phyloP scores from a whole-genome alignment of 139 green algal species.

The Chlorella ohadii region DNA sequence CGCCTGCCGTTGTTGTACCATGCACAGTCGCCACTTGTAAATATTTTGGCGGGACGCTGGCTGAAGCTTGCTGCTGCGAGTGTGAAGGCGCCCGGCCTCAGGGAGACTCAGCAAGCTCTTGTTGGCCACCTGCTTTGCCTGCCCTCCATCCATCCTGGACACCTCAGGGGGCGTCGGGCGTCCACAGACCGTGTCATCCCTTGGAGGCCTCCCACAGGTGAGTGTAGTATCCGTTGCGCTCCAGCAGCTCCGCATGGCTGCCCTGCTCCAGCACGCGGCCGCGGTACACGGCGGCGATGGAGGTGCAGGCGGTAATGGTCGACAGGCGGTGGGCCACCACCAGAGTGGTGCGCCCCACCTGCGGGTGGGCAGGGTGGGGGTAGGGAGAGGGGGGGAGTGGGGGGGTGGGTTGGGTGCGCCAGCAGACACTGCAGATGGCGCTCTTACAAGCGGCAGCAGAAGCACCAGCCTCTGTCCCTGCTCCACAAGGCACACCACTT shows the following conservation, averaged over 20 bases:
- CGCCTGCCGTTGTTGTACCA: background rate
- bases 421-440: no score
- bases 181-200: background rate
- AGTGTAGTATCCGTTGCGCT: slow-evolving; percentile 13
- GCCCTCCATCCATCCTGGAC: no score
- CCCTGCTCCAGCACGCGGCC: slow-evolving; percentile 59
- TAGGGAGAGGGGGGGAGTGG: background rate
- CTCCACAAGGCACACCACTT: no score
- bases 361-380: background rate
- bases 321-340: slow-evolving; percentile 74
- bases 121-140: no score
- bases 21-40: background rate
- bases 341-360: slow-evolving; percentile 59
- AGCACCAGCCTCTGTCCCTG: no score
- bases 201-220: slow-evolving; percentile 22
- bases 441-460: no score
- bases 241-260: slow-evolving; percentile 55
- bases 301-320: slow-evolving; percentile 73
- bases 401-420: background rate
- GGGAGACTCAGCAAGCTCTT: no score
- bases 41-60: no score
- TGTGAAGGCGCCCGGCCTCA: no score
- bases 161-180: no score
- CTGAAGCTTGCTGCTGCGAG: no score
- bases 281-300: slow-evolving; percentile 37